phyloP scores from a whole-genome alignment of 2,329 filamentous ascomycete species.

The Cercospora nicotianae region DNA sequence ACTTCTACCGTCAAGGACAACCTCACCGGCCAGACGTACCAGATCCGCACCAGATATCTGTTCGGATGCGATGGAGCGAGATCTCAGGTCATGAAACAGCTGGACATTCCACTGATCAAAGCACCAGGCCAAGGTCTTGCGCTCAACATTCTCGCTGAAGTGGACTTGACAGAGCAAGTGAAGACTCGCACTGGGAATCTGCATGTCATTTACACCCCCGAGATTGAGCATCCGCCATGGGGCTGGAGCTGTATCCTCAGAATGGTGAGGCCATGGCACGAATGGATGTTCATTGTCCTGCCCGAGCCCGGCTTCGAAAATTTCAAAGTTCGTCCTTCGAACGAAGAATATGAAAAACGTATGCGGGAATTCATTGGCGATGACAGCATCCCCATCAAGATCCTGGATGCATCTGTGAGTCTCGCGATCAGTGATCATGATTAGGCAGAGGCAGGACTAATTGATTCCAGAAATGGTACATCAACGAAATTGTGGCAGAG shows the following conservation, averaged over 20 bases:
- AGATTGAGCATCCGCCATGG: conserved; percentile 51
- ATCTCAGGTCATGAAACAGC: conserved; percentile 49
- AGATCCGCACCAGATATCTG: conserved; percentile 56
- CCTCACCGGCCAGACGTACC: conserved; percentile 43
- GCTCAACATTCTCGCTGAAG: conserved; percentile 52
- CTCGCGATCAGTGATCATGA: neutral
- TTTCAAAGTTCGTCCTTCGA: conserved; percentile 43
- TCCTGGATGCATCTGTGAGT: conserved; percentile 50
- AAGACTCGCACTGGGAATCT: conserved; percentile 57
- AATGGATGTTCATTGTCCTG: conserved; percentile 56
- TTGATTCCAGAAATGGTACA: conserved; percentile 51
- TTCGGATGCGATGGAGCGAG: conserved; percentile 60
- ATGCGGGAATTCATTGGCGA: conserved; percentile 58
- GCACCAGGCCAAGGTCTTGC: conserved; percentile 50
- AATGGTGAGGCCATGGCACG: conserved; percentile 64
- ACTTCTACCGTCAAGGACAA: conserved; percentile 42
- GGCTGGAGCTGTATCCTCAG: conserved; percentile 54
- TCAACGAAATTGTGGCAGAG: conserved; percentile 63
- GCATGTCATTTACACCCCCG: conserved; percentile 60
- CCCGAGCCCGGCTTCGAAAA: conserved; percentile 44
- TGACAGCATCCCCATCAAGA: conserved; percentile 51
- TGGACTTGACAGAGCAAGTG: conserved; percentile 54
- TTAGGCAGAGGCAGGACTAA: neutral
- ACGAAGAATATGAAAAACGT: conserved; percentile 50
- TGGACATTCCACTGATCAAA: conserved; percentile 50